These are phyloP conservation scores for Diaporthe humulicola DNA, from an alignment of 2,329 filamentous ascomycete species.

Conservation along the genomic window DNA sequence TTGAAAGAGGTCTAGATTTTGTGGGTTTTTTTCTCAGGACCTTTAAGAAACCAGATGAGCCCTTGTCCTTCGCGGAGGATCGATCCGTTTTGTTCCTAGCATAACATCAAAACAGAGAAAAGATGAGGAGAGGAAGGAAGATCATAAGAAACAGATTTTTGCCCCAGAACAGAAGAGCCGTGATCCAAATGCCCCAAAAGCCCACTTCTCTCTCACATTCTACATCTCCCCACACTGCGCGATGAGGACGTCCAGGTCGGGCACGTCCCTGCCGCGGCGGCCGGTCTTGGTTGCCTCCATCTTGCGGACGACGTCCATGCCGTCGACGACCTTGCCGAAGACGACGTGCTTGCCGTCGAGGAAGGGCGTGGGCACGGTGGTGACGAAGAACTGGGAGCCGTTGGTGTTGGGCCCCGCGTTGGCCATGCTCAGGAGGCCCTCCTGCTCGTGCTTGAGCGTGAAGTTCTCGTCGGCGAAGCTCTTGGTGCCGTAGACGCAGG, in stretches of 20 bases:
- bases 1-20: not conserved
- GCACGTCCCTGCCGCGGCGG: constrained; percentile 79
- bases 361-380: constrained; percentile 87
- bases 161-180: not conserved
- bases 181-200: not conserved
- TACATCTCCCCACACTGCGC: constrained; percentile 95
- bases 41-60: not conserved
- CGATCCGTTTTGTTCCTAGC: not conserved
- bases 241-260: constrained; percentile 86
- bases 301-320: constrained; percentile 92
- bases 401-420: constrained; percentile 95
- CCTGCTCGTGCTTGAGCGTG: constrained; percentile 79
- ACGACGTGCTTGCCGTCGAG: constrained; percentile 95
- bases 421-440: constrained; percentile 93
- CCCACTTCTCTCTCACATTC: not conserved
- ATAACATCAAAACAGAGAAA: not conserved
- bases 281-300: constrained; percentile 92
- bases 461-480: constrained; percentile 95
- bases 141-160: not conserved
- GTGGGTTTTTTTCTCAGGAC: not conserved
- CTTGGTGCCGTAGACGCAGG: constrained; percentile 87
- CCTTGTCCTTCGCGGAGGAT: not conserved
- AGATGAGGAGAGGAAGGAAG: not conserved
- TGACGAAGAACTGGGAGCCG: constrained; percentile 98
- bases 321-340: constrained; percentile 90